These are phyloP conservation scores for Phytophthora pini DNA, from an alignment of 352 stramenopile species.

Conservation along the genomic window DNA sequence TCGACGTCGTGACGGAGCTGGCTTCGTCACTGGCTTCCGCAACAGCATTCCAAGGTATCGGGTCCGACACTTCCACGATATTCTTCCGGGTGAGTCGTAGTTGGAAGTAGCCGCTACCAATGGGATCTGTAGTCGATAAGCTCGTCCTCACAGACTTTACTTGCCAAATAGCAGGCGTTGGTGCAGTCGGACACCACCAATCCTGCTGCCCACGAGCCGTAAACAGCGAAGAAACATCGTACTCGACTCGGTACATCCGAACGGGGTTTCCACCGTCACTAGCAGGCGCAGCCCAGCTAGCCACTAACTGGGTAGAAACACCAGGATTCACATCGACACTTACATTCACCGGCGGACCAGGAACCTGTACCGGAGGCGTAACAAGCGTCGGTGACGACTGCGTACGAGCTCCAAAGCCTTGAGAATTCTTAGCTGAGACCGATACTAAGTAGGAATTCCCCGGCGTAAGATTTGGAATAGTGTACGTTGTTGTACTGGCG, in stretches of 20 bases:
- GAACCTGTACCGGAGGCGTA: conserved; percentile 77
- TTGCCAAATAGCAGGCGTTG: conserved; percentile 65
- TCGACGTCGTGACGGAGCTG: conserved; percentile 41
- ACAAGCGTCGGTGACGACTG: conserved; percentile 52
- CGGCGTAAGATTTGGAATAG: conserved; percentile 68
- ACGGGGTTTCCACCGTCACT: conserved; percentile 69
- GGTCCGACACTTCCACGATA: conserved; percentile 56
- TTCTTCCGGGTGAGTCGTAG: conserved; percentile 62
- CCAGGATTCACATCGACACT: conserved; percentile 77
- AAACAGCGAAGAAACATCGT: conserved; percentile 74
- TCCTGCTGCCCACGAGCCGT: conserved; percentile 65
- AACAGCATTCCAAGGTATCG: conserved; percentile 94
- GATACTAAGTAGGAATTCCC: conserved; percentile 87
- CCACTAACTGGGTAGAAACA: conserved; percentile 73
- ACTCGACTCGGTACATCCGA: conserved; percentile 84
- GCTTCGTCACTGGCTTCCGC: conserved; percentile 84
- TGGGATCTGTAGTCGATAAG: conserved; percentile 34
- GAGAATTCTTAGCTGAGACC: conserved; percentile 90
- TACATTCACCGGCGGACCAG: conserved; percentile 72
- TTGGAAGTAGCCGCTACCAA: conserved; percentile 64
- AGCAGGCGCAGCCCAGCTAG: conserved; percentile 51
- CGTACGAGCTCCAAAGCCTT: conserved; percentile 59
- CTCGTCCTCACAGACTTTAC: conserved; percentile 41
- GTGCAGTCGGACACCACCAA: conserved; percentile 66
- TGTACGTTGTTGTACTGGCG: conserved; percentile 64